phyloP scores from a whole-genome alignment of 345 rosid species.

The Schrenkiella parvula region DNA sequence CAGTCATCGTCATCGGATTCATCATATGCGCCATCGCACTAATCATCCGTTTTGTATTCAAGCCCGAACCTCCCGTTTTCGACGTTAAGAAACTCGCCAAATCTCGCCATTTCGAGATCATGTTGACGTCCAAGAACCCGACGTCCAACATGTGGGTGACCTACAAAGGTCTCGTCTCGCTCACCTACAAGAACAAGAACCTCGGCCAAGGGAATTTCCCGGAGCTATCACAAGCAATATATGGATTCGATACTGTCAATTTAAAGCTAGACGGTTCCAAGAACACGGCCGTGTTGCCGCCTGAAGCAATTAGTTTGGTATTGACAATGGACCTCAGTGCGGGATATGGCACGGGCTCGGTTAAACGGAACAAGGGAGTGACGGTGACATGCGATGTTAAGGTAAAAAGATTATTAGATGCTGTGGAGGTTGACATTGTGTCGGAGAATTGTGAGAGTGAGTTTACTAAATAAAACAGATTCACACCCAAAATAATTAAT shows the following conservation, averaged over 20 bases:
- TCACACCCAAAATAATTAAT: background rate
- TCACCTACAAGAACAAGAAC: constrained; percentile 9
- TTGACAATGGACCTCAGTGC: constrained; percentile 26
- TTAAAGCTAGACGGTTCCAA: constrained; percentile 8
- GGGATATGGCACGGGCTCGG: constrained; percentile 6
- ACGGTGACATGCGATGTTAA: constrained; percentile 45
- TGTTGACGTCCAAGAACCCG: constrained; percentile 19
- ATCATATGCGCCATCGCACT: background rate
- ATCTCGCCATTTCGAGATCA: constrained; percentile 1
- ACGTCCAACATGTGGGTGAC: constrained; percentile 19
- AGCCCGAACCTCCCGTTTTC: constrained; percentile 13
- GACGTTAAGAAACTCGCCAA: background rate
- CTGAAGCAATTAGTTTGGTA: constrained; percentile 12
- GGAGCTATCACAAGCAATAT: background rate
- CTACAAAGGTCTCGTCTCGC: constrained; percentile 13
- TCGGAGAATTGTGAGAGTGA: constrained; percentile 44
- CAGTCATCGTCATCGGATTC: constrained; percentile 3
- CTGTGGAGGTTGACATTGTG: constrained; percentile 31
- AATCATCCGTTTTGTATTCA: constrained; percentile 6
- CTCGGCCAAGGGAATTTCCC: constrained; percentile 9
- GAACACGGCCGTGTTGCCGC: background rate
- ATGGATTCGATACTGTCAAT: background rate
- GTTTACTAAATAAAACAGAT: constrained; percentile 14
- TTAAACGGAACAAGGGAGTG: constrained; percentile 31
- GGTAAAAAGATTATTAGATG: constrained; percentile 37